Conservation (phyloP, 805 yeast species). For the Candida sakaeoensis region DNA sequence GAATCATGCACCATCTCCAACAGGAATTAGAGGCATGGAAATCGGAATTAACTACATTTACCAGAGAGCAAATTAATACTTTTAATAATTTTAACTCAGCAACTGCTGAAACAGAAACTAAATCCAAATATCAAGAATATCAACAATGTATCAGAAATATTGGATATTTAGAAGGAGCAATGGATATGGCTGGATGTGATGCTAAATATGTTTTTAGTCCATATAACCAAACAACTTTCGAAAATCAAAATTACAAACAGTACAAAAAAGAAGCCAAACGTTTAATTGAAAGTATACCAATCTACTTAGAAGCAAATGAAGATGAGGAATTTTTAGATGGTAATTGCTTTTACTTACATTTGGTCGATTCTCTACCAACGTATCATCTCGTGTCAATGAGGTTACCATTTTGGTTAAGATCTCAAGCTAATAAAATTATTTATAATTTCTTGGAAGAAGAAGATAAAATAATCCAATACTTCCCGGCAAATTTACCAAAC, state of each 20-base stretch:
- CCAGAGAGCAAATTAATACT: background rate
- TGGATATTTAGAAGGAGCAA: background rate
- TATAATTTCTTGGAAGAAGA: background rate
- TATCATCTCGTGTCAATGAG: background rate
- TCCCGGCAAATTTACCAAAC: background rate
- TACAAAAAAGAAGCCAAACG: background rate
- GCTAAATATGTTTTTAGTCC: slow-evolving; percentile 1
- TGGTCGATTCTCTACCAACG: background rate
- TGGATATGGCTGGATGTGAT: background rate
- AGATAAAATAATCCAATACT: background rate
- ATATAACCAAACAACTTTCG: background rate
- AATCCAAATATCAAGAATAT: background rate
- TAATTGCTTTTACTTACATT: background rate
- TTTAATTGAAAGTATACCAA: background rate
- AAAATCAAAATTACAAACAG: background rate
- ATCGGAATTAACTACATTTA: background rate
- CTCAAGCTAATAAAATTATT: background rate
- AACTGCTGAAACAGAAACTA: background rate
- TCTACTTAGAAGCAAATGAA: background rate
- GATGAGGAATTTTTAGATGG: too few species aligned
- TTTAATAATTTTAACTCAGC: background rate
- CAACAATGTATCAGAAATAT: background rate
- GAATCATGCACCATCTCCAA: background rate
- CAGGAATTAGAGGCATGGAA: background rate
- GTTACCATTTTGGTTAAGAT: background rate